phyloP scores from a whole-genome alignment of 116 monocot genomes.

The Posidonia oceanica region DNA sequence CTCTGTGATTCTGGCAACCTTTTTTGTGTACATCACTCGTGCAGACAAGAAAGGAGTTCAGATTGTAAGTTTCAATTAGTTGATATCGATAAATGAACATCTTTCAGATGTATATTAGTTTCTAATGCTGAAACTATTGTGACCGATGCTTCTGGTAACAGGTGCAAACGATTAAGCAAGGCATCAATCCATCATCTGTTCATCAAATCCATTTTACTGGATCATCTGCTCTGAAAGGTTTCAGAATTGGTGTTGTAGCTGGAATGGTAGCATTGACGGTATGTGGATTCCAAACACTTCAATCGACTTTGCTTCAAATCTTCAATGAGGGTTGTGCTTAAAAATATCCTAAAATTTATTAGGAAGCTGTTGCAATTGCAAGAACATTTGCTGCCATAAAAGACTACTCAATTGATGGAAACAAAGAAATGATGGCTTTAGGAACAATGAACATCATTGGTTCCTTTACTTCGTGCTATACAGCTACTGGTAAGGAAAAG shows the following conservation, averaged over 20 bases:
- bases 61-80: constrained; percentile 31
- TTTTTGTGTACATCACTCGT: constrained; percentile 50
- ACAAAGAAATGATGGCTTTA: constrained; percentile 74
- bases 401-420: constrained; percentile 70
- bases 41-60: constrained; percentile 62
- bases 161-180: constrained; percentile 66
- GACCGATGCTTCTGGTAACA: background rate
- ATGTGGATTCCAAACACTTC: background rate
- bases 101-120: background rate
- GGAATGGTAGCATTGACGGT: constrained; percentile 68
- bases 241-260: constrained; percentile 56
- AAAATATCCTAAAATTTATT: background rate
- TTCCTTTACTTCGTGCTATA: constrained; percentile 64
- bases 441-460: constrained; percentile 73
- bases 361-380: constrained; percentile 75
- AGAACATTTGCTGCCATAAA: constrained; percentile 71
- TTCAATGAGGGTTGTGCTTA: constrained; percentile 29
- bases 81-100: too few species aligned
- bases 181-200: constrained; percentile 61
- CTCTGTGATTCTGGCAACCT: constrained; percentile 63
- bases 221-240: constrained; percentile 31
- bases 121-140: background rate
- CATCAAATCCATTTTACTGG: constrained; percentile 60
- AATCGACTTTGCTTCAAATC: background rate
- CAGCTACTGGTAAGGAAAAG: constrained; percentile 66